phyloP scores from a whole-genome alignment of 495 filamentous ascomycete genomes.

The Trichoderma parareesei region DNA sequence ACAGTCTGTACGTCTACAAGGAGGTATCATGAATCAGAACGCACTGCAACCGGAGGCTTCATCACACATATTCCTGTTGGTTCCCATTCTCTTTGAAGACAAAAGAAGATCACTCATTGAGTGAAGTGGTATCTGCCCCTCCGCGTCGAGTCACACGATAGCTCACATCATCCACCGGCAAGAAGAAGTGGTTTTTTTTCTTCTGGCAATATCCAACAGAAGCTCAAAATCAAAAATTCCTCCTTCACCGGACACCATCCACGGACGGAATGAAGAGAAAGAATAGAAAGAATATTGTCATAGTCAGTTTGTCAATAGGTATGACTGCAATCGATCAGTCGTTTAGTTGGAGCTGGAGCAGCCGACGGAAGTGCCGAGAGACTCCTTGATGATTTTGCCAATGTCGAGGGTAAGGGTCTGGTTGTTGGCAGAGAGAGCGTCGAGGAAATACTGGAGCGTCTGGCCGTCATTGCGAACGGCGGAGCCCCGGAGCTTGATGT shows the following conservation, averaged over 20 bases:
- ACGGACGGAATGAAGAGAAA: background rate
- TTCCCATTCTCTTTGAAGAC: background rate
- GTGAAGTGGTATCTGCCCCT: background rate
- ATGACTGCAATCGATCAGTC: background rate
- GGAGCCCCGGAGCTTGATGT: slow-evolving; percentile 51
- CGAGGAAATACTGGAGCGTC: slow-evolving; percentile 53
- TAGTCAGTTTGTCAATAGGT: background rate
- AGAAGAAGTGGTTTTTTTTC: background rate
- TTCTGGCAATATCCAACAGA: background rate
- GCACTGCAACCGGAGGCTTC: background rate
- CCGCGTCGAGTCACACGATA: background rate
- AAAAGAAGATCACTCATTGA: background rate
- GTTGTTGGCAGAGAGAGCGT: slow-evolving; percentile 28
- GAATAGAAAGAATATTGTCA: slow-evolving; percentile 3
- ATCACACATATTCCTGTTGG: slow-evolving; percentile 5
- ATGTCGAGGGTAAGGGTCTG: slow-evolving; percentile 31
- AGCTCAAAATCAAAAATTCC: background rate
- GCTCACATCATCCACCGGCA: background rate
- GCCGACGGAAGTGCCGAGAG: slow-evolving; percentile 16
- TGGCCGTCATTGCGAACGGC: slow-evolving; percentile 50
- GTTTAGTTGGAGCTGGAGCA: slow-evolving; percentile 15
- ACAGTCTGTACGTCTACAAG: background rate
- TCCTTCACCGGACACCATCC: background rate
- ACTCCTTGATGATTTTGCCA: slow-evolving; percentile 19
- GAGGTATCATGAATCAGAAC: slow-evolving; percentile 16